Percentiles rank a stretch among this genome's conserved stretches.
These are phyloP conservation scores for Aspergillus saccharolyticus DNA, from an alignment of 495 filamentous ascomycete species.

Conservation along the genomic window DNA sequence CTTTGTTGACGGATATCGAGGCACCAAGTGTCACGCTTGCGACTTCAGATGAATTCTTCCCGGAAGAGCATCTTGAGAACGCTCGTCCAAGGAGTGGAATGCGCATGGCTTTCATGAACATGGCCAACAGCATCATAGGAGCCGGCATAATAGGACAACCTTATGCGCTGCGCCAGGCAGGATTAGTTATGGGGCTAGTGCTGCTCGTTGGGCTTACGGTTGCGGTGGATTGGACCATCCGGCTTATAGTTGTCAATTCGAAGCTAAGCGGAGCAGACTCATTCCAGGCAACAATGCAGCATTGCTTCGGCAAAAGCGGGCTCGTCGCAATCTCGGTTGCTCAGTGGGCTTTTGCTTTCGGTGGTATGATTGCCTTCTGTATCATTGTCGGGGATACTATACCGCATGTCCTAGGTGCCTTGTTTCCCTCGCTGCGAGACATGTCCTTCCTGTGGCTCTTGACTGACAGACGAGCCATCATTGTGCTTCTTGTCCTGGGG, in stretches of 20 bases:
- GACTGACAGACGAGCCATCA: conserved; percentile 73
- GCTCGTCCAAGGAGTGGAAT: conserved; percentile 62
- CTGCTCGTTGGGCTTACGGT: conserved; percentile 75
- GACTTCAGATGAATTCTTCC: conserved; percentile 52
- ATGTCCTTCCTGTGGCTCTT: conserved; percentile 75
- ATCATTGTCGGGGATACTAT: conserved; percentile 96
- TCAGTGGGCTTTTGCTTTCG: conserved; percentile 98
- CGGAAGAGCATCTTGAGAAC: conserved; percentile 55
- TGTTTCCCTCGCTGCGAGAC: conserved; percentile 72
- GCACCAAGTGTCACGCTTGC: conserved; percentile 85
- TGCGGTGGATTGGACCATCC: conserved; percentile 92
- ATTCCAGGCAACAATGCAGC: conserved; percentile 91
- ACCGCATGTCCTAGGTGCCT: conserved; percentile 75
- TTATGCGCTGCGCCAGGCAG: conserved; percentile 89
- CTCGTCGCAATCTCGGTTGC: conserved; percentile 84
- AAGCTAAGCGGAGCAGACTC: conserved; percentile 88
- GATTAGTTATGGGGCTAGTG: conserved; percentile 71
- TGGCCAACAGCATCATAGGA: conserved; percentile 98
- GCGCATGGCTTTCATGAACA: conserved; percentile 88
- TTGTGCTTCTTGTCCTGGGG: conserved; percentile 75
- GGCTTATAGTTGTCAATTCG: conserved; percentile 90
- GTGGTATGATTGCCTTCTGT: conserved; percentile 96
- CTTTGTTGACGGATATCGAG: conserved; percentile 80
- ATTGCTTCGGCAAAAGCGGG: conserved; percentile 84
- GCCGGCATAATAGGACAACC: conserved; percentile 97